Evolutionary conservation across 2,329 filamentous ascomycete genomes (phyloP), one percentile per base, ranked within the genome.

Genomic region (Fonsecaea monophora): DNA sequence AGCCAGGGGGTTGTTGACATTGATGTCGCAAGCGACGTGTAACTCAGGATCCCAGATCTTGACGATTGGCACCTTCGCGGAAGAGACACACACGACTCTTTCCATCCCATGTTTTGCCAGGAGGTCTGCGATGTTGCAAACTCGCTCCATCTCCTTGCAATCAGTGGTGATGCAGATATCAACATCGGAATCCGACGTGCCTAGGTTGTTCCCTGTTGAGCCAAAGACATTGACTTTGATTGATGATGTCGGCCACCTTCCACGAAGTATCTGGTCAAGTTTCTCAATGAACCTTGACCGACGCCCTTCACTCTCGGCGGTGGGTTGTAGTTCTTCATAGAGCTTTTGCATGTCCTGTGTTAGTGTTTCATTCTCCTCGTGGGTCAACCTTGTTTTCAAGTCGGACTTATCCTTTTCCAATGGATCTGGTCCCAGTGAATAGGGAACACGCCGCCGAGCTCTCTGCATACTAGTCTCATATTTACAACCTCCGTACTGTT

Each of bases 1-100:
- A 3, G 95, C 95, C 61, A 96, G 80, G 0, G 94, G 95, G 74
- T 98, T 99, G 82, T 99, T 99, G 81, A 99, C 94, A 74, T 99
- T 99, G 90, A 99, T 95, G 77, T 99, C 95, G 78, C 94, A 97
- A 15, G 93, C 91, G 59, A 99, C 84, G 71, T 89, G 84, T 65
- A 97, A 83, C 77, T 97, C 92, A 2, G 95, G 95, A 77, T 99
- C 95, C 94, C 95, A 99, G 64, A 97, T 92, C 82, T 98, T 98
- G 73, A 99, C 95, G 75, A 99, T 99, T 3, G 95, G 94, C 13
- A 99, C 95, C 79, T 97, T 98, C 67, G 95, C 95, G 50, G 91
- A 92, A 34, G 92, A 92, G 60, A 98, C 92, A 77, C 95, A 99
- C 30, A 97, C 91, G 1, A 99, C 93, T 74, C 92, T 92, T 78